These are phyloP conservation scores for Fusarium sp. DNA, from an alignment of 2,329 filamentous ascomycete species.

Conservation along the genomic window DNA sequence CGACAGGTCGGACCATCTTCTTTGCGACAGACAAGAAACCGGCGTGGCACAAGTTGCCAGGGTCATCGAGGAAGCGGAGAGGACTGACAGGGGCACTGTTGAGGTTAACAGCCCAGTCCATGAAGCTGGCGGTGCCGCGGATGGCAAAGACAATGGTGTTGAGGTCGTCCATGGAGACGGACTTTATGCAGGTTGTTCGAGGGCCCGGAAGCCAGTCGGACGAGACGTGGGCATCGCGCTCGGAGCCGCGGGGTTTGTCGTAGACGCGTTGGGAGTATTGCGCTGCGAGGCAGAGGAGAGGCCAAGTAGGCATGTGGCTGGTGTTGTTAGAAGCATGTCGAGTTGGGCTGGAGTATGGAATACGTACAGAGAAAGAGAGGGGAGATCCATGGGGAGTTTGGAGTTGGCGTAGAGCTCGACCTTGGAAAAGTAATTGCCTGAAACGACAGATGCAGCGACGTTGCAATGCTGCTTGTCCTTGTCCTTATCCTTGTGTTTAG, in stretches of 20 bases:
- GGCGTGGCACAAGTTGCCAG: slow-evolving; percentile 80
- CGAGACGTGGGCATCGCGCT: slow-evolving; percentile 75
- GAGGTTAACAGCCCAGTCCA: slow-evolving; percentile 89
- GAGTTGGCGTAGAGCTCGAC: slow-evolving; percentile 84
- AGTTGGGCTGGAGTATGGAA: not conserved
- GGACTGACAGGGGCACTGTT: slow-evolving; percentile 75
- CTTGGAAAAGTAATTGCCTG: slow-evolving; percentile 75
- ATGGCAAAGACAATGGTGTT: slow-evolving; percentile 86
- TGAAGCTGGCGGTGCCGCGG: slow-evolving; percentile 80
- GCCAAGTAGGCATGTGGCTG: slow-evolving; percentile 79
- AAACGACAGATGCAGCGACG: slow-evolving; percentile 46
- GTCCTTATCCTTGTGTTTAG: slow-evolving; percentile 32
- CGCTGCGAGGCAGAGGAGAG: slow-evolving; percentile 80
- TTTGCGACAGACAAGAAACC: slow-evolving; percentile 82
- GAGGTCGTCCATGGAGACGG: slow-evolving; percentile 79
- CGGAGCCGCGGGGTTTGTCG: slow-evolving; percentile 68
- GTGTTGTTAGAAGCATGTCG: not conserved
- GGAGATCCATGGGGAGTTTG: slow-evolving; percentile 73
- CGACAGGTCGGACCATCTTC: slow-evolving; percentile 79
- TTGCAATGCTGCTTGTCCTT: slow-evolving; percentile 33
- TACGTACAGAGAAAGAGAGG: slow-evolving; percentile 73
- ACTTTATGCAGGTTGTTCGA: slow-evolving; percentile 88
- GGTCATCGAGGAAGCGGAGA: slow-evolving; percentile 78
- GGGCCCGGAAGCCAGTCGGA: slow-evolving; percentile 79
- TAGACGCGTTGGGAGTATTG: slow-evolving; percentile 83